Evolutionary conservation across 805 yeast genomes (phyloP).

Genomic region (Blastobotrys americana): DNA sequence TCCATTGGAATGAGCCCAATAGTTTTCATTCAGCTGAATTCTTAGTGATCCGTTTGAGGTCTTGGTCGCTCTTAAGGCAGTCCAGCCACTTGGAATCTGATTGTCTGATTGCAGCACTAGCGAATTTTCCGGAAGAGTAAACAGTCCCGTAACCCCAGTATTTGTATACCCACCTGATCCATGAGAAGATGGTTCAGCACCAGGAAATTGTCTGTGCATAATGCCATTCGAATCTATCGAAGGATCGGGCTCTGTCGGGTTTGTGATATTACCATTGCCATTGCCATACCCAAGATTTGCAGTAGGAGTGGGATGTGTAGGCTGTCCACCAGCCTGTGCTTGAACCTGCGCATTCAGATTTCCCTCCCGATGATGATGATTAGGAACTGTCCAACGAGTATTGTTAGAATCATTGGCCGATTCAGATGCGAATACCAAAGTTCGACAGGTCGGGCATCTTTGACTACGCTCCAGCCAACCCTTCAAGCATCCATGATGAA

Average conservation of each 20-base stretch:
- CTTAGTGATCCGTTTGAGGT: slow-evolving; percentile 6
- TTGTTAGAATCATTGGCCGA: not conserved
- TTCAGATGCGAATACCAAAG: slow-evolving; percentile 23
- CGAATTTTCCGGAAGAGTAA: not conserved
- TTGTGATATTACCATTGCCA: not conserved
- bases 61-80: slow-evolving; percentile 10
- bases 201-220: no score
- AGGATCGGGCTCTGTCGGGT: slow-evolving; percentile 5
- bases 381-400: not conserved
- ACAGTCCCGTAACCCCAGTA: no score
- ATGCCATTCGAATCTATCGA: no score
- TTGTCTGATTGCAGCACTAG: slow-evolving; percentile 1
- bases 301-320: not conserved
- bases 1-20: slow-evolving; percentile 7
- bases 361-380: not conserved
- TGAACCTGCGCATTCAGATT: not conserved
- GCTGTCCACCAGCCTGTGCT: not conserved
- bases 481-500: slow-evolving; percentile 84
- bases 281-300: not conserved
- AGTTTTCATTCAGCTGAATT: slow-evolving; percentile 12
- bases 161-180: not conserved
- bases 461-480: slow-evolving; percentile 91
- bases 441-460: slow-evolving; percentile 87
- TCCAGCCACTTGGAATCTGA: slow-evolving; percentile 17
- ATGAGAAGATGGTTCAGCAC: not conserved